Percentiles rank a stretch among this genome's conserved stretches.
Evolutionary conservation across 78 protist species (phyloP).

Genomic region (Neovahlkampfia damariscottae): DNA sequence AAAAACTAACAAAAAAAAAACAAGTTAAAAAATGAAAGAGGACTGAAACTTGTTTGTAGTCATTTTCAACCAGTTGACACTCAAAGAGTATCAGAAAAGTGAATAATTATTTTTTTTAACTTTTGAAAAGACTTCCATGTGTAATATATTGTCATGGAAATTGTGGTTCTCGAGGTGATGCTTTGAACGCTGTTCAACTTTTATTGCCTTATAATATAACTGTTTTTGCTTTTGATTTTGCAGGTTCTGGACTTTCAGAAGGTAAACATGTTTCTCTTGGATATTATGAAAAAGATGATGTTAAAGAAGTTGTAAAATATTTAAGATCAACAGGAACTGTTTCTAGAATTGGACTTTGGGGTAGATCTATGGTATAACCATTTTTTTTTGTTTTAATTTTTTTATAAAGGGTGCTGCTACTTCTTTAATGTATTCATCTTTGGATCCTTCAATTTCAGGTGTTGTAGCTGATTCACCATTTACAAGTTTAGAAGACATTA

Average conservation of each 20-base stretch:
- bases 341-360: conserved; percentile 31
- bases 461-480: conserved; percentile 33
- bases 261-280: conserved; percentile 33
- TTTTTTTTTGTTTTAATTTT: too few species aligned
- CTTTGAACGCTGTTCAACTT: not conserved
- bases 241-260: conserved; percentile 22
- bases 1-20: too few species aligned
- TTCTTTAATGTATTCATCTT: conserved; percentile 12
- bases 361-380: too few species aligned
- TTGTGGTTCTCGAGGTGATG: not conserved
- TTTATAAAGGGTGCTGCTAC: conserved; percentile 46
- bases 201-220: conserved; percentile 9
- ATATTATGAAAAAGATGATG: conserved; percentile 24
- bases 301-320: conserved; percentile 4
- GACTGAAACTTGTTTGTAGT: not conserved
- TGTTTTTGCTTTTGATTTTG: conserved; percentile 7
- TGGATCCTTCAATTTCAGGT: conserved; percentile 9
- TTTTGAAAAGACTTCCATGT: not conserved
- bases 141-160: not conserved
- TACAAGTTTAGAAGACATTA: not conserved
- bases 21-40: not conserved
- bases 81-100: not conserved
- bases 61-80: not conserved
- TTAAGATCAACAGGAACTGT: conserved; percentile 4
- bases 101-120: not conserved